Conservation (phyloP, 2,329 filamentous ascomycete genomes). For the Aureobasidium namibiae region DNA sequence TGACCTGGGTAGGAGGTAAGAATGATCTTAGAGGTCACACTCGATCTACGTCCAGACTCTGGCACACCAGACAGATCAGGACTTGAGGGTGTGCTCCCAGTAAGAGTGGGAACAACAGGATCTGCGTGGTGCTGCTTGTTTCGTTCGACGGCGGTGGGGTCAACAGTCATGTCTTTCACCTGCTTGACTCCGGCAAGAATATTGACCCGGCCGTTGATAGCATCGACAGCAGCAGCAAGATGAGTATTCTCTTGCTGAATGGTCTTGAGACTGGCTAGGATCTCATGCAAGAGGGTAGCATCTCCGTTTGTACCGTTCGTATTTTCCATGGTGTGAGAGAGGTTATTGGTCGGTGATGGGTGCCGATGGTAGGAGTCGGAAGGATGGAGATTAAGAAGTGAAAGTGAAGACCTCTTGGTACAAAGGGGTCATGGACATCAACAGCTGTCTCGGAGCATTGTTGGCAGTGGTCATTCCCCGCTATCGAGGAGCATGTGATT, state of each 20-base stretch:
- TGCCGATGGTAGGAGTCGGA: background rate
- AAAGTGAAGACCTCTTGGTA: background rate
- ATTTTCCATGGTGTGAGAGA: background rate
- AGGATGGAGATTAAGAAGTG: background rate
- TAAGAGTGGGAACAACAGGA: background rate
- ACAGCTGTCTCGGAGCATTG: background rate
- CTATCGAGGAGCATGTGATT: conserved; percentile 5
- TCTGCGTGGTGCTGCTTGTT: background rate
- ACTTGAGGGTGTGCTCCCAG: background rate
- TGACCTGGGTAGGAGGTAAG: conserved; percentile 86
- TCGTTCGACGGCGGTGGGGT: conserved; percentile 16
- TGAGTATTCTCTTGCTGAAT: conserved; percentile 49
- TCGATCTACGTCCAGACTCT: conserved; percentile 24
- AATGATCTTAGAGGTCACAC: conserved; percentile 51
- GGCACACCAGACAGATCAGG: background rate
- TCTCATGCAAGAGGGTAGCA: conserved; percentile 40
- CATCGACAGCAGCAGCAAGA: conserved; percentile 49
- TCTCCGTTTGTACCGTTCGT: background rate
- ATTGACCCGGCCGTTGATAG: conserved; percentile 54
- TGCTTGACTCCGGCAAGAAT: conserved; percentile 52
- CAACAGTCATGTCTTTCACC: conserved; percentile 42
- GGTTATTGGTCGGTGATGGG: background rate
- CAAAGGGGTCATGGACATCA: background rate
- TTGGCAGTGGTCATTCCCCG: conserved; percentile 1
- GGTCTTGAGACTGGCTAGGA: conserved; percentile 47